Percentiles rank a stretch among this genome's conserved stretches.
These are phyloP conservation scores for Cocos nucifera DNA, from an alignment of 176 grass and related monocot species.

Conservation along the genomic window DNA sequence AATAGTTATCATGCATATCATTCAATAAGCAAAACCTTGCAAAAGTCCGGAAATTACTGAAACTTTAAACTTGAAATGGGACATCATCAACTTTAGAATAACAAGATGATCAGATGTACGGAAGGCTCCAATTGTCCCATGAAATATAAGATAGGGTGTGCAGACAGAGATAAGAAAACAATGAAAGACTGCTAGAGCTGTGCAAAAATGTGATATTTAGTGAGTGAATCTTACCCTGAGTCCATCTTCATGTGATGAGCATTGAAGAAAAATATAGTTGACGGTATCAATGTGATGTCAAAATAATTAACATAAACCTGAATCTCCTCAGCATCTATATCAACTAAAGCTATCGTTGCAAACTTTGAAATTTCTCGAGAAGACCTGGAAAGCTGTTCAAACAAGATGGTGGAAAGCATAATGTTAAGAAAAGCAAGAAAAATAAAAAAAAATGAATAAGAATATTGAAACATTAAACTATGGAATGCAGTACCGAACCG, in stretches of 20 bases:
- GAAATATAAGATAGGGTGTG: too few species aligned
- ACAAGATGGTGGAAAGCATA: not conserved
- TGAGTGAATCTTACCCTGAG: slow-evolving; percentile 39
- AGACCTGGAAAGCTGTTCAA: slow-evolving; percentile 48
- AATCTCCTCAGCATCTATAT: slow-evolving; percentile 63
- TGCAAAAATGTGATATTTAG: not conserved
- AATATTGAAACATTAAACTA: too few species aligned
- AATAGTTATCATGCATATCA: too few species aligned
- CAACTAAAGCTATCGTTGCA: slow-evolving; percentile 45
- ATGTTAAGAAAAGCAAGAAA: not conserved
- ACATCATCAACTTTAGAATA: too few species aligned
- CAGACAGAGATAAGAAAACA: too few species aligned
- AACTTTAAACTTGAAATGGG: too few species aligned
- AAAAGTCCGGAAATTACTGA: too few species aligned
- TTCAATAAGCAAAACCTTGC: too few species aligned
- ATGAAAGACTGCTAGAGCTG: too few species aligned
- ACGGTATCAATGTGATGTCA: slow-evolving; percentile 73
- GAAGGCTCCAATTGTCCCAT: too few species aligned
- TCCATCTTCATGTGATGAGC: slow-evolving; percentile 98
- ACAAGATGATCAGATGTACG: too few species aligned
- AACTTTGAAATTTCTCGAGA: slow-evolving; percentile 64
- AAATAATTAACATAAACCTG: slow-evolving; percentile 86
- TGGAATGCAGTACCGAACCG: too few species aligned
- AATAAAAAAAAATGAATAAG: not conserved
- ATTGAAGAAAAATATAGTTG: slow-evolving; percentile 91